These are phyloP conservation scores for Calvatia gigantea DNA, from an alignment of 768 basidiomycete genomes.

Conservation along the genomic window DNA sequence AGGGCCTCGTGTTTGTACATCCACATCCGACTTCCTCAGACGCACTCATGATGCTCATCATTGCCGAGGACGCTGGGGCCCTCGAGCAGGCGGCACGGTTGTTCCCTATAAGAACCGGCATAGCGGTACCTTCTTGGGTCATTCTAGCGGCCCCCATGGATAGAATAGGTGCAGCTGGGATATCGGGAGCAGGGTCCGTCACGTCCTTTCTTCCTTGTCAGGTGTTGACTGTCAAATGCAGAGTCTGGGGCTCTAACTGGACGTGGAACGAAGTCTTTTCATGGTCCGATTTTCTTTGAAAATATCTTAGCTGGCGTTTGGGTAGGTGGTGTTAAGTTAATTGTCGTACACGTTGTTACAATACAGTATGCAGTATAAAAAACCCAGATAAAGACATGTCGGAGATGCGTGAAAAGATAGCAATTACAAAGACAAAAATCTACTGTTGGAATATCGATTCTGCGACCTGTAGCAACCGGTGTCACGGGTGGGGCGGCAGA, in stretches of 20 bases:
- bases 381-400: conserved; percentile 61
- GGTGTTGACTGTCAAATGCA: neutral
- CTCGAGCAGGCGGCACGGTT: conserved; percentile 67
- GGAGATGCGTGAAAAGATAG: conserved; percentile 79
- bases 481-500: conserved; percentile 8
- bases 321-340: conserved; percentile 5
- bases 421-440: conserved; percentile 61
- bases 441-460: conserved; percentile 76
- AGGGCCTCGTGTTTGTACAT: conserved; percentile 46
- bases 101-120: conserved; percentile 84
- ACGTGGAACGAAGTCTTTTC: conserved; percentile 22
- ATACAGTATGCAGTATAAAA: conserved; percentile 74
- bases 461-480: conserved; percentile 51
- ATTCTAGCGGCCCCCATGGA: conserved; percentile 54
- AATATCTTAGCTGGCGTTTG: neutral
- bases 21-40: conserved; percentile 45
- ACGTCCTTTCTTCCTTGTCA: neutral
- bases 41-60: conserved; percentile 42
- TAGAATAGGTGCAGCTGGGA: conserved; percentile 62
- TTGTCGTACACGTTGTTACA: conserved; percentile 61
- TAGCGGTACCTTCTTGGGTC: conserved; percentile 76
- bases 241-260: conserved; percentile 29
- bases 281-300: conserved; percentile 15
- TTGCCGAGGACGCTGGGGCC: conserved; percentile 51
- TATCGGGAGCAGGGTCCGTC: conserved; percentile 73